Conservation (phyloP, 176 grass and related monocot genomes). For the Pharus latifolius region DNA sequence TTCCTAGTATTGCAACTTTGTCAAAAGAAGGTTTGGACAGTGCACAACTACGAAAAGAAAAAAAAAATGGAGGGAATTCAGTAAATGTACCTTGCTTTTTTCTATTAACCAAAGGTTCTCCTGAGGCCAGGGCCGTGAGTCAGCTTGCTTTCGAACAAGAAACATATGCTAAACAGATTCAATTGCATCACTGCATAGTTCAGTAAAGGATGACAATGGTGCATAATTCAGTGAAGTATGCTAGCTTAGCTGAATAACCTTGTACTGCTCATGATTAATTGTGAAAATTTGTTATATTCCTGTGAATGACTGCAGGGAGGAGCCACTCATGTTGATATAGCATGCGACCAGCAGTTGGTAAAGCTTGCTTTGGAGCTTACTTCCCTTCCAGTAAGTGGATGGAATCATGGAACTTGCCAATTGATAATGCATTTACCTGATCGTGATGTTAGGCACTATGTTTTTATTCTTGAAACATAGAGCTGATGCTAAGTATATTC, state of each 20-base stretch:
- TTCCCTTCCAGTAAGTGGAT: conserved; percentile 61
- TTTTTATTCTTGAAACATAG: too few relatives aligned
- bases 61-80: background rate
- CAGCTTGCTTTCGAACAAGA: background rate
- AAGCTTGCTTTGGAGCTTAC: conserved; percentile 73
- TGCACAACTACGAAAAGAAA: background rate
- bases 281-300: background rate
- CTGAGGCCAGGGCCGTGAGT: background rate
- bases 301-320: conserved; percentile 61
- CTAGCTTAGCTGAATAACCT: too few relatives aligned
- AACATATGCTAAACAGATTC: too few relatives aligned
- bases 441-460: background rate
- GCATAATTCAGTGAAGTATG: too few relatives aligned
- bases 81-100: background rate
- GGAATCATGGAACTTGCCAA: background rate
- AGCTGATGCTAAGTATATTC: conserved; percentile 5
- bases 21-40: background rate
- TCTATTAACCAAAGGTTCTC: background rate
- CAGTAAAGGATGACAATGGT: too few relatives aligned
- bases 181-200: too few relatives aligned
- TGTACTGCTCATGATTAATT: background rate
- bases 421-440: background rate
- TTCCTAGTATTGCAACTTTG: too few relatives aligned
- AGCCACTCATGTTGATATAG: conserved; percentile 96
- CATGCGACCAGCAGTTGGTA: conserved; percentile 68